Conservation (phyloP, 2,329 filamentous ascomycete genomes). For the Xylaria sp. region DNA sequence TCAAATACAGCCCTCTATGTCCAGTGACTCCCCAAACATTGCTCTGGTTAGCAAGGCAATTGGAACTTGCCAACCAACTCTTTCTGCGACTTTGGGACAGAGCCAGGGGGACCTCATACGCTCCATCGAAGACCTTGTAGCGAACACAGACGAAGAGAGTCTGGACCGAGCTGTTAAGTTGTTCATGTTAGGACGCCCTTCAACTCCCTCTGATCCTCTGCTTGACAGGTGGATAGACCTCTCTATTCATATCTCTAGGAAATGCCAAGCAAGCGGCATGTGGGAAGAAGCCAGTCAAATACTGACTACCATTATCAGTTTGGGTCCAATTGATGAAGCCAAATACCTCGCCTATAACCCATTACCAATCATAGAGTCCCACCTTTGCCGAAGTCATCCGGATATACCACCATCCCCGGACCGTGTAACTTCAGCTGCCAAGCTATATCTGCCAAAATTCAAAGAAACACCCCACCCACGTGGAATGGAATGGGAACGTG, state of each 20-base stretch:
- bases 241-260: conserved; percentile 48
- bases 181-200: conserved; percentile 35
- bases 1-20: not conserved
- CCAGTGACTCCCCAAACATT: not conserved
- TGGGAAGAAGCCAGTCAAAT: conserved; percentile 50
- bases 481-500: conserved; percentile 29
- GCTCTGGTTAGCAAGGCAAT: not conserved
- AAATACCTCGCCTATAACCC: conserved; percentile 53
- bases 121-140: conserved; percentile 20
- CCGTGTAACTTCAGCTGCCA: conserved; percentile 42
- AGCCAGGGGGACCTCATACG: not conserved
- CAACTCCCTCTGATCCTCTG: conserved; percentile 24
- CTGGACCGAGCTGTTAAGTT: conserved; percentile 41
- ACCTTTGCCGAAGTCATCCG: conserved; percentile 38
- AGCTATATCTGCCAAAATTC: conserved; percentile 50
- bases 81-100: not conserved
- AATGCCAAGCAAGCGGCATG: conserved; percentile 48
- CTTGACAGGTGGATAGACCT: conserved; percentile 43
- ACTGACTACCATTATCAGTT: conserved; percentile 44
- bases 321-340: conserved; percentile 48
- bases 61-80: not conserved
- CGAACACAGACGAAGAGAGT: conserved; percentile 34
- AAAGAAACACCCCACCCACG: conserved; percentile 37
- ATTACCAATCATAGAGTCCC: conserved; percentile 48
- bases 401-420: conserved; percentile 22